Evolutionary conservation across 441 rosid genomes (phyloP).

Genomic region (Aleurites moluccanus): DNA sequence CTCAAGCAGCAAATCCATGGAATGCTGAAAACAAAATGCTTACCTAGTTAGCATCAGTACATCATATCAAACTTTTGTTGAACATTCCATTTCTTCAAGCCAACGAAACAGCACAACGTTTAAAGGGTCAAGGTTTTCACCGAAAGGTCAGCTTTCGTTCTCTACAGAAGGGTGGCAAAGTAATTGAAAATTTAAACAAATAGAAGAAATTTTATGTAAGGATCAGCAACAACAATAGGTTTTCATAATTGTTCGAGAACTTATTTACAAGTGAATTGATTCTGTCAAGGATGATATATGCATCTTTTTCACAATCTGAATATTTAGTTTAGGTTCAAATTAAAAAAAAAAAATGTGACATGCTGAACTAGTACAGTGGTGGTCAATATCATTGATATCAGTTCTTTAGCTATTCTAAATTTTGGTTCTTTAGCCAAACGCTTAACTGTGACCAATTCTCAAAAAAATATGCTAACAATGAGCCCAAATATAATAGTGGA

Average conservation of each 20-base stretch:
- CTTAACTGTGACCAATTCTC: neutral
- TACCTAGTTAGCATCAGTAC: conserved; percentile 15
- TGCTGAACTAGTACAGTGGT: no score
- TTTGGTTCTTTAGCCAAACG: neutral
- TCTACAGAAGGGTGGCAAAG: no score
- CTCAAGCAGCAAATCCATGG: conserved; percentile 30
- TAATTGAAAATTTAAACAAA: no score
- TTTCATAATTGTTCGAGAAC: neutral
- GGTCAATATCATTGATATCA: neutral
- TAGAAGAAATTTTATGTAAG: neutral
- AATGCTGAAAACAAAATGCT: conserved; percentile 15
- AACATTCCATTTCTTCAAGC: neutral
- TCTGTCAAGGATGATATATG: neutral
- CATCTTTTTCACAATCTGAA: neutral
- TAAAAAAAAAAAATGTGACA: neutral
- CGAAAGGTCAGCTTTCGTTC: neutral
- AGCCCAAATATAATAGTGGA: neutral
- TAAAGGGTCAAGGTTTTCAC: neutral
- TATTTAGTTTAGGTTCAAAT: neutral
- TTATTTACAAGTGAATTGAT: neutral
- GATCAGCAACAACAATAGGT: neutral
- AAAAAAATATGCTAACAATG: neutral
- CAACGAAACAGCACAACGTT: no score
- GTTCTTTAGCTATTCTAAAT: neutral
- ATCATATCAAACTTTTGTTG: neutral